Evolutionary conservation across 73 alveolate species (phyloP).

Genomic region (Durusdinium trenchii): DNA sequence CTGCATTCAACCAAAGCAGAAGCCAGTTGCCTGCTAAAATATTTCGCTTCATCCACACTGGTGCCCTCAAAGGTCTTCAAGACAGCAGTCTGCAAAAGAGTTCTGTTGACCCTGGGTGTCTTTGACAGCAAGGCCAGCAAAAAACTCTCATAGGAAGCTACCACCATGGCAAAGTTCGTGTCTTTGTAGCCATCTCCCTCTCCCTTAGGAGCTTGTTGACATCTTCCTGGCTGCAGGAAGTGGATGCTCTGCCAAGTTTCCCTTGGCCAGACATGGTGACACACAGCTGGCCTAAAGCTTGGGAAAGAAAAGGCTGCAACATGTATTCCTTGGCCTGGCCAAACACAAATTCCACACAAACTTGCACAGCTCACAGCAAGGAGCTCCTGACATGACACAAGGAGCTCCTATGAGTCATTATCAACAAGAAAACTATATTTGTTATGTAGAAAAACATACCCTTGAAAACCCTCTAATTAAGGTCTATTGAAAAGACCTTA

Average conservation of each 20-base stretch:
- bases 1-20: not conserved
- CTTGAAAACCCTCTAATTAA: too few relatives aligned
- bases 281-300: too few relatives aligned
- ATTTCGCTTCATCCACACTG: not conserved
- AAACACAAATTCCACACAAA: too few relatives aligned
- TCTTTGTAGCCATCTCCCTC: not conserved
- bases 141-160: not conserved
- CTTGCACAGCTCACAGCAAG: too few relatives aligned
- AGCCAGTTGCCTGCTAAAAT: not conserved
- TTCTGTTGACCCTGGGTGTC: not conserved
- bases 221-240: not conserved
- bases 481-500: too few relatives aligned
- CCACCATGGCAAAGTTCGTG: not conserved
- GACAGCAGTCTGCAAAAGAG: not conserved
- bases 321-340: not conserved
- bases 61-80: not conserved
- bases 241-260: slow-evolving; percentile 1
- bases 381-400: too few relatives aligned
- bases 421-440: too few relatives aligned
- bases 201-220: slow-evolving; percentile 1
- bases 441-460: too few relatives aligned
- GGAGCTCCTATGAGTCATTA: too few relatives aligned
- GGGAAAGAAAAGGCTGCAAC: not conserved
- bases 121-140: not conserved
- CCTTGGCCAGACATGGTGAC: slow-evolving; percentile 5